phyloP scores from a whole-genome alignment of 2,329 filamentous ascomycete genomes.

The Sphaerulina musiva region DNA sequence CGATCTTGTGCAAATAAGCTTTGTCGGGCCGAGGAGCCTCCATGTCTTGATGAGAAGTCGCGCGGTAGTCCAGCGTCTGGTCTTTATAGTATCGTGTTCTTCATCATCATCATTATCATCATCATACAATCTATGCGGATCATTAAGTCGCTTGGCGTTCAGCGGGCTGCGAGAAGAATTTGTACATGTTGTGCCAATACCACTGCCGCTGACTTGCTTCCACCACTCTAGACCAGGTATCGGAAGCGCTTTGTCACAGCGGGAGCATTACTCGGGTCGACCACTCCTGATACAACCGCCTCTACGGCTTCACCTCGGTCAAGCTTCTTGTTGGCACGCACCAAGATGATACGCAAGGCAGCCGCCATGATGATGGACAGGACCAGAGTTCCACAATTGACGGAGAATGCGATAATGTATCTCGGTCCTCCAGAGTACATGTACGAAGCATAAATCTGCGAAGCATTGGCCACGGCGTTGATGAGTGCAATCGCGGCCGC shows the following conservation, averaged over 20 bases:
- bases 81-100: neutral
- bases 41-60: neutral
- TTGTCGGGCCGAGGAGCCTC: neutral
- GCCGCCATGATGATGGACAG: slow-evolving; percentile 59
- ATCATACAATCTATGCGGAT: neutral
- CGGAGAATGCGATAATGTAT: slow-evolving; percentile 32
- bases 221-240: slow-evolving; percentile 43
- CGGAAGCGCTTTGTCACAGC: slow-evolving; percentile 56
- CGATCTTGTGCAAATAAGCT: neutral
- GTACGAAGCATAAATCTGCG: slow-evolving; percentile 54
- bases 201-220: neutral
- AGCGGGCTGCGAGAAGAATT: neutral
- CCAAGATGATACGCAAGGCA: slow-evolving; percentile 56
- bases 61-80: neutral
- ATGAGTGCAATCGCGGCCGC: slow-evolving; percentile 67
- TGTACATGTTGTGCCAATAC: neutral
- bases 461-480: slow-evolving; percentile 61
- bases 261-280: slow-evolving; percentile 45
- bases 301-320: slow-evolving; percentile 55
- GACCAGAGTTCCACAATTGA: slow-evolving; percentile 53
- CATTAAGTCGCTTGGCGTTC: neutral
- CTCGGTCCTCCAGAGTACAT: slow-evolving; percentile 32
- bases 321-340: slow-evolving; percentile 61
- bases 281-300: slow-evolving; percentile 46
- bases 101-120: no score